Base-by-base conservation (phyloP, 2,329 filamentous ascomycete genomes). In the Fusarium caatingaense region DNA sequence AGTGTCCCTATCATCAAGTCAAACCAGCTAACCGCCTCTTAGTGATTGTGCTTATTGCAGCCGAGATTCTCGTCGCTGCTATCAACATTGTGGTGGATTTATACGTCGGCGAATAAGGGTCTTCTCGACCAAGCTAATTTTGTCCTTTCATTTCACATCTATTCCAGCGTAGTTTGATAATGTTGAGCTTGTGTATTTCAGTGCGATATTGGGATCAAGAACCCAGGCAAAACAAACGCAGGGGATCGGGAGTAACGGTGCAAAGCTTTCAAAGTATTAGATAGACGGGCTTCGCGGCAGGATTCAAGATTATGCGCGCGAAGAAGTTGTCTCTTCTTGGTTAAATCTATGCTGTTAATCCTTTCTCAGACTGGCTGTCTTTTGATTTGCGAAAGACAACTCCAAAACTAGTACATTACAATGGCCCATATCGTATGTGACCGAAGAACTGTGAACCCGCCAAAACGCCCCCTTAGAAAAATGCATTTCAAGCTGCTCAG, bases 71-170 rank as follows among this genome's bases (percentile, higher is more conserved):
- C 10, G 94, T 98, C 49, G 94, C 94, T 3, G 92, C 89, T 20
- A 91, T 98, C 74, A 98, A 98, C 80, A 98, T 99, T 69, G 87
- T 98, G 30, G 96, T 98, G 34, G 96, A 98, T 80, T 78, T 98
- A 71, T 97, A 97, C 76, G 94, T 78, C 13, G 80, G 80, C 25
- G 74, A 76, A 28, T 76, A 69, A 75, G 76, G 21, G 37, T 60
- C 74, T 64, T 54, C 12, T 15, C 9, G 28, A 12, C n/a, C 20
- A 13, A 44, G 13, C 8, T 23, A 34, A 32, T 42, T 42, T 25
- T 15, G 32, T 30, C 16, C 20, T 27, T 30, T 55, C 16, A 40
- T 46, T 40, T 40, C 50, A 28, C 27, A 34, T 45, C 54, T 62
- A 25, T 48, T 66, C 28, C 41, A 57, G 51, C 51, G 65, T 47